Evolutionary conservation across 495 filamentous ascomycete genomes (phyloP).

Genomic region (Penicillium cataractarum): DNA sequence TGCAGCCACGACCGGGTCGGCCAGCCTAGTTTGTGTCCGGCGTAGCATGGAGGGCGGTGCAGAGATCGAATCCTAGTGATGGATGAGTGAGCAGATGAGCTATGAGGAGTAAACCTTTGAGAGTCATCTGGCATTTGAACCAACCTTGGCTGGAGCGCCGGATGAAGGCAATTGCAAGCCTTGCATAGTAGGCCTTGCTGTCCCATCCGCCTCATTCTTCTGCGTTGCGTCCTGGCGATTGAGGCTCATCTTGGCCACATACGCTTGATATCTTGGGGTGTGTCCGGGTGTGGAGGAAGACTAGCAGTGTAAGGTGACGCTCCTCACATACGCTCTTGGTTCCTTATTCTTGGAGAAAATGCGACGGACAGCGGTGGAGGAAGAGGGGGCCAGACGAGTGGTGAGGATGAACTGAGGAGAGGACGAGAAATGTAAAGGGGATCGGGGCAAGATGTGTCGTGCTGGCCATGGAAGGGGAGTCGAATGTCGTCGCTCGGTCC

Average conservation of each 20-base stretch:
- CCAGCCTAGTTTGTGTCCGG: slow-evolving; percentile 30
- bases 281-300: not conserved
- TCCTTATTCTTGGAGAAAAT: not conserved
- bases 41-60: slow-evolving; percentile 19
- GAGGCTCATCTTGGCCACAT: slow-evolving; percentile 41
- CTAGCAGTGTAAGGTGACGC: not conserved
- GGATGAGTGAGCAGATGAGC: not conserved
- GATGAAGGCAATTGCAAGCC: slow-evolving; percentile 27
- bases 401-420: slow-evolving; percentile 2
- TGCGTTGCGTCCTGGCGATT: slow-evolving; percentile 37
- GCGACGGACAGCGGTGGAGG: not conserved
- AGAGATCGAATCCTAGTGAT: slow-evolving; percentile 13
- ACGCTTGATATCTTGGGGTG: not conserved
- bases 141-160: slow-evolving; percentile 33
- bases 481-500: slow-evolving; percentile 11
- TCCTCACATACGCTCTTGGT: not conserved
- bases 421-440: slow-evolving; percentile 10
- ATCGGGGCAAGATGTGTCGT: slow-evolving; percentile 10
- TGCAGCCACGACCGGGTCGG: slow-evolving; percentile 80
- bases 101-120: not conserved
- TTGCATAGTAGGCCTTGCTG: slow-evolving; percentile 25
- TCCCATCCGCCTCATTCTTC: slow-evolving; percentile 25
- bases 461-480: slow-evolving; percentile 33
- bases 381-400: not conserved
- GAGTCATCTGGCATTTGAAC: not conserved